Evolutionary conservation across 345 rosid species (phyloP).

Genomic region (Nephelium lappaceum): DNA sequence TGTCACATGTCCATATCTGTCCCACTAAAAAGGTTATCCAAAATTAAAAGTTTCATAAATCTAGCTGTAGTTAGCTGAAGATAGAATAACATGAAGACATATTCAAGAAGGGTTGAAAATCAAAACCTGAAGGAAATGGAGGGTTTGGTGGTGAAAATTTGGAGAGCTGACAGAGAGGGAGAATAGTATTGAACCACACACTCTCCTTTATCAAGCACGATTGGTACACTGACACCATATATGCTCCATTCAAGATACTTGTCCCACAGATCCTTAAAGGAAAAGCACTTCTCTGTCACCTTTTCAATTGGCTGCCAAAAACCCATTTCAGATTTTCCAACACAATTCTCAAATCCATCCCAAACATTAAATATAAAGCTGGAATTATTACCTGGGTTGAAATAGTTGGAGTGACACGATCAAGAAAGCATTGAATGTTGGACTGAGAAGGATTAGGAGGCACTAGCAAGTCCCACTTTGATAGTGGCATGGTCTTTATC

Average conservation of each 20-base stretch:
- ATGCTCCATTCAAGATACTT: conserved; percentile 63
- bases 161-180: conserved; percentile 60
- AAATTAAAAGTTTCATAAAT: no score
- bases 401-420: not conserved
- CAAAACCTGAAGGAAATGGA: conserved; percentile 43
- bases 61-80: no score
- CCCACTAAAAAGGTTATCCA: no score
- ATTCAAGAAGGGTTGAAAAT: not conserved
- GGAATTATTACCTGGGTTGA: not conserved
- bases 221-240: conserved; percentile 59
- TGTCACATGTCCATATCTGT: no score
- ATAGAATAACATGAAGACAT: no score
- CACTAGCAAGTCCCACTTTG: not conserved
- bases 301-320: conserved; percentile 56
- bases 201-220: conserved; percentile 39
- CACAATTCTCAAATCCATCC: not conserved
- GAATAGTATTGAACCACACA: conserved; percentile 57
- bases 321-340: not conserved
- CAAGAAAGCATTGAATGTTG: conserved; percentile 9
- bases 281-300: conserved; percentile 46
- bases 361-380: not conserved
- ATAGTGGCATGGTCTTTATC: not conserved
- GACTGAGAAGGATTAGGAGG: not conserved
- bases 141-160: conserved; percentile 50
- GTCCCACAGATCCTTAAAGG: conserved; percentile 52